Percentiles rank a stretch among this genome's conserved stretches.
These are phyloP conservation scores for Fraxinus paxiana DNA, from an alignment of 305 asterid species.

Conservation along the genomic window DNA sequence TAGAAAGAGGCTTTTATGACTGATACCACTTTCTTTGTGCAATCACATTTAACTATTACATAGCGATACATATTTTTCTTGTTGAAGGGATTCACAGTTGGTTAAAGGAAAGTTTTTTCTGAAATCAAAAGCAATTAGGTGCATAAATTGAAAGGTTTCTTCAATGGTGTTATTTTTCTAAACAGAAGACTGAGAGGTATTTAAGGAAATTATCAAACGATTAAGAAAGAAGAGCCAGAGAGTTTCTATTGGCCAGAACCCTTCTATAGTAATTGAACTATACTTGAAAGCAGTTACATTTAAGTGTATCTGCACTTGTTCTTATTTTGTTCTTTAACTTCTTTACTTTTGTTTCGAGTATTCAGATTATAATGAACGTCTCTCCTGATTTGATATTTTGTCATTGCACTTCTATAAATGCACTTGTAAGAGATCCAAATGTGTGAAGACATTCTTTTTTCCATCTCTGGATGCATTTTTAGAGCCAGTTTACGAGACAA, in stretches of 20 bases:
- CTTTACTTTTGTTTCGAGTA: neutral
- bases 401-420: neutral
- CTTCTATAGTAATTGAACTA: neutral
- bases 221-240: neutral
- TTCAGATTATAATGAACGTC: neutral
- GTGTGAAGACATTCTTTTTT: neutral
- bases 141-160: neutral
- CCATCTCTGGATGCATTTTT: neutral
- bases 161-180: neutral
- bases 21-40: neutral
- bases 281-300: neutral
- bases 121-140: neutral
- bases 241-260: neutral
- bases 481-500: neutral
- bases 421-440: neutral
- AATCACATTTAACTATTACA: neutral
- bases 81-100: neutral
- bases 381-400: neutral
- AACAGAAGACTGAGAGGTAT: neutral
- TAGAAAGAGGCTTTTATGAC: neutral
- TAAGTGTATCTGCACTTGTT: neutral
- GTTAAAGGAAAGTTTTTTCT: neutral
- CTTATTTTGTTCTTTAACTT: neutral
- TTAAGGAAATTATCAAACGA: neutral
- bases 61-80: neutral